These are phyloP conservation scores for Diversispora epigaea DNA, from an alignment of 192 early-diverging fungal genomes.

Conservation along the genomic window DNA sequence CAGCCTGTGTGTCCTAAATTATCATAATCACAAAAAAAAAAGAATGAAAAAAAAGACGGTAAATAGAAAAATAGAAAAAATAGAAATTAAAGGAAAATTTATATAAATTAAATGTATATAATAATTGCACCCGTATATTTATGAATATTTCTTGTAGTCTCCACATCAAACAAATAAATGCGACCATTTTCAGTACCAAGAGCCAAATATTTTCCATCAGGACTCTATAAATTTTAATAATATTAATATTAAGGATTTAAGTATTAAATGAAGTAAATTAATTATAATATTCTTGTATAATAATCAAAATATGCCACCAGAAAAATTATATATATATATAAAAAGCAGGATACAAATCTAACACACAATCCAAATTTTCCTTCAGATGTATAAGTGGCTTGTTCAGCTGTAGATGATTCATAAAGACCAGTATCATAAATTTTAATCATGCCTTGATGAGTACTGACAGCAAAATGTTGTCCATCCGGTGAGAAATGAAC, in stretches of 20 bases:
- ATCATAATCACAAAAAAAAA: background rate
- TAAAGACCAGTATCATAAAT: conserved; percentile 59
- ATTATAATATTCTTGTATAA: no score
- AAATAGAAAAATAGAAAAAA: background rate
- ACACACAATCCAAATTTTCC: conserved; percentile 62
- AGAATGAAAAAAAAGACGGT: background rate
- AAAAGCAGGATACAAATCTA: conserved; percentile 57
- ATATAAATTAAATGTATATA: background rate
- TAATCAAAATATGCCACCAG: background rate
- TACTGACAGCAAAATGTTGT: conserved; percentile 59
- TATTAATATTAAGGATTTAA: background rate
- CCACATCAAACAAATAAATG: conserved; percentile 45
- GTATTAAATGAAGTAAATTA: no score
- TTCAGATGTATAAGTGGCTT: background rate
- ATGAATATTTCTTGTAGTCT: conserved; percentile 43
- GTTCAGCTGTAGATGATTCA: background rate
- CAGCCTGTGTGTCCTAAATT: conserved; percentile 2
- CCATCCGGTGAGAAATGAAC: conserved; percentile 68
- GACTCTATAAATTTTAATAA: conserved; percentile 46
- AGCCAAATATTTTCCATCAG: conserved; percentile 68
- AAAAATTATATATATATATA: background rate
- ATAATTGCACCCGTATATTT: conserved; percentile 36
- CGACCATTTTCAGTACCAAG: conserved; percentile 60
- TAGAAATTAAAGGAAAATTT: background rate
- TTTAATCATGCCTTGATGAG: conserved; percentile 68